Base-by-base conservation (phyloP, 2,329 filamentous ascomycete species). In the Cladosporium sp. region DNA sequence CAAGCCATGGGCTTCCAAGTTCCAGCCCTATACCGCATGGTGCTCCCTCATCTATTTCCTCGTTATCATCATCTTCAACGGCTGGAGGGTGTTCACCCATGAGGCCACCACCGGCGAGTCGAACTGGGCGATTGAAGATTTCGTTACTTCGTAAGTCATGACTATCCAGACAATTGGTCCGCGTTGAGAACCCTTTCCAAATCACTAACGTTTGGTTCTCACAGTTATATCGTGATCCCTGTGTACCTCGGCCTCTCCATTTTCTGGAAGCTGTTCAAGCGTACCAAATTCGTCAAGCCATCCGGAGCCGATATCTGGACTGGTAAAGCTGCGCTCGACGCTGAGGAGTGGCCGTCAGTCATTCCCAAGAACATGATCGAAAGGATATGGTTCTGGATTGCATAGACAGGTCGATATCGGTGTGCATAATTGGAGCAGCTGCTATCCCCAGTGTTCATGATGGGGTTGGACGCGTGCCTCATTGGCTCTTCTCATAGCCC, bases 181-280 rank as follows among this genome's bases (percentile, higher is more conserved):
- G 6, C 13, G 2, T 38, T 5, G 18, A 38, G 38, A 80, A 80
- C 3, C 64, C 54, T 2, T 85, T 85, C 59, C 71, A 73, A 41
- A 70, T 68, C 2, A 79, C 84, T 12, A 74, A 78, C 59, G 85
- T 86, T 58, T 78, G 85, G 42, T 83, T 79, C 52, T 60, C 53
- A 24, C 40, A 37, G 20, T 7, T 52, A 47, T 43, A 36, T 45
- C 39, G 24, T 42, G 3, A 19, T 42, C 39, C 29, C 61, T 13
- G 71, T 73, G 43, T 74, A 70, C 63, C 57, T 71, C 13, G 64
- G 67, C 7, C 68, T 79, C 8, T 88, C 78, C 58, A 55, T 76
- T 12, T 74, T 80, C 42, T 88, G 84, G 80, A 88, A 89, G 65
- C 65, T 83, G 32, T 69, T 78, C 61, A 86, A 85, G 63, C 77